Base-by-base conservation (phyloP, 1,139 yeast genomes). In the Yamadazyma taylorii region DNA sequence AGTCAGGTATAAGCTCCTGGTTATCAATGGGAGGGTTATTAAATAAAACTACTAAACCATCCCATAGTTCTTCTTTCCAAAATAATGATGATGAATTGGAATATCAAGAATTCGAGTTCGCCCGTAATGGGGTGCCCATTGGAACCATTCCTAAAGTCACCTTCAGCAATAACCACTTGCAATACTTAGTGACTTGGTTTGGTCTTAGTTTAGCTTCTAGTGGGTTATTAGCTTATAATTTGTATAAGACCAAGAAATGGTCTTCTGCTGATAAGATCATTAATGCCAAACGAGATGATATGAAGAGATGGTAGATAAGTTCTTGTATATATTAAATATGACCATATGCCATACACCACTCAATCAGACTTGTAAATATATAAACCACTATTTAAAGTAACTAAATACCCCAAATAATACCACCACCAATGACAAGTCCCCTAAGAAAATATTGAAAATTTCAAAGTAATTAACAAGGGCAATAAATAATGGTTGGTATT, bases 181-280 rank as follows among this genome's bases (percentile, higher is more conserved):
- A 92, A 60, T 92, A 92, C 58, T 67, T 92, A 52, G 78, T 88
- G 16, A 92, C 99, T 0, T 92, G 99, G 99, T 92, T 87, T 58
- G 96, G 95, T 0, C 75, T 89, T 30, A 80, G 89, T 1, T 52
- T 84, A 28, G 75, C 85, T 26, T 84, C 95, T 33, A 55, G 89
- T 0, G 78, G 81, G 24, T 73, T 86, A 56, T 69, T 90, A 41
- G 32, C 55, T 10, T 71, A 65, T 47, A 52, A 56, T 24, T 51
- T 66, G 40, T 51, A 55, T 50, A 70, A 66, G 50, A 54, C 50
- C 30, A 56, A 55, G 38, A 59, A 58, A 36, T 58, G 52, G 39
- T 53, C 54, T 41, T 55, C 66, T 39, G 76, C 75, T 4, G 75
- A 71, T 26, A 63, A 58, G 52, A 51, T 69, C 12, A 54, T 71